A percentile compares a stretch with the other conserved stretches of the same genome.
These are phyloP conservation scores for Trametes versicolor DNA, from an alignment of 1,284 basidiomycete genomes.

Conservation along the genomic window DNA sequence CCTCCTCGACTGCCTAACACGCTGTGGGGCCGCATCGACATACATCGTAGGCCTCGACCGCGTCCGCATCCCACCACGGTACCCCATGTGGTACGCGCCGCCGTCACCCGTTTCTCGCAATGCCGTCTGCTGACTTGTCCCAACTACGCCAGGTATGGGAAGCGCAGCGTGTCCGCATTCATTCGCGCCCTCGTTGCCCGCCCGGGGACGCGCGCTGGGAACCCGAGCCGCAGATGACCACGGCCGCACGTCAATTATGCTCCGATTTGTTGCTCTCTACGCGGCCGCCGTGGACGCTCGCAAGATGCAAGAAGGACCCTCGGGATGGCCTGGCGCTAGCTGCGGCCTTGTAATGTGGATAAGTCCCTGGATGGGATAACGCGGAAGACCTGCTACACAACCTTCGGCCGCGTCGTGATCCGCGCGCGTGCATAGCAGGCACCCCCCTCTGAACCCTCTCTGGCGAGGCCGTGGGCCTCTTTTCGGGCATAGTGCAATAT, in stretches of 20 bases:
- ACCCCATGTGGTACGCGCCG: slow-evolving; percentile 15
- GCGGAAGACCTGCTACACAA: background rate
- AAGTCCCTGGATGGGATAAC: background rate
- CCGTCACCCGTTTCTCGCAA: slow-evolving; percentile 5
- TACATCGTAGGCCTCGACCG: background rate
- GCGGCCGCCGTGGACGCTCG: background rate
- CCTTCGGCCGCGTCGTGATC: background rate
- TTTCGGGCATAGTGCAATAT: background rate
- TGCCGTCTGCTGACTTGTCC: slow-evolving; percentile 6
- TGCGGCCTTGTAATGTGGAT: background rate
- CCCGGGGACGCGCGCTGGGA: background rate
- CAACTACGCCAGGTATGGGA: background rate
- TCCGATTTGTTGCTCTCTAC: background rate
- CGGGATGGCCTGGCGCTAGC: background rate
- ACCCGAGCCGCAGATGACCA: background rate
- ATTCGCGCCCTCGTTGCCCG: background rate
- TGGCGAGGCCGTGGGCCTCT: background rate
- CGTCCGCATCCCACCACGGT: background rate
- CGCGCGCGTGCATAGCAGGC: background rate
- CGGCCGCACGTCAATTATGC: background rate
- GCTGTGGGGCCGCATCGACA: slow-evolving; percentile 9
- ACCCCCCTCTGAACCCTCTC: background rate
- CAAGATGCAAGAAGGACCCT: background rate
- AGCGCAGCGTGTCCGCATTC: background rate
- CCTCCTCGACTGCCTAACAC: background rate